Percentiles rank a stretch among this genome's conserved stretches.
Conservation (phyloP, 441 rosid genomes). For the Macaranga tanarius region DNA sequence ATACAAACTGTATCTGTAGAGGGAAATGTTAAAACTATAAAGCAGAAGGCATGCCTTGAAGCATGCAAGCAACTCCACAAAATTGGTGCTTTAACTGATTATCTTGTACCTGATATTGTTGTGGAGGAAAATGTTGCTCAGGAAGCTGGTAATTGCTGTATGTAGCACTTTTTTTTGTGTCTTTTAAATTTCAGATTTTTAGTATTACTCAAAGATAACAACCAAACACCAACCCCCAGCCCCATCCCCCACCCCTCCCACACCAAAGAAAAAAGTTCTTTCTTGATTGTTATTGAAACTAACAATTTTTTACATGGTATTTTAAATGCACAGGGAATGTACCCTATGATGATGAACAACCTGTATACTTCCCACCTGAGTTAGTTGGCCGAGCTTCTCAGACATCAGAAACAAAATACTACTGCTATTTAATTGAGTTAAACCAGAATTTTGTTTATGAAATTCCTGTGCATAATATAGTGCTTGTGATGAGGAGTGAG, state of each 20-base stretch:
- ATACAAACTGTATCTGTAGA: constrained; percentile 39
- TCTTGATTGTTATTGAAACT: neutral
- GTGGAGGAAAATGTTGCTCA: constrained; percentile 48
- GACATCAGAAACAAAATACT: constrained; percentile 32
- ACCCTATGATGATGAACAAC: constrained; percentile 52
- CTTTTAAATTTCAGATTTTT: too few species aligned
- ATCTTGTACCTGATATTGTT: constrained; percentile 79
- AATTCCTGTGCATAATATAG: constrained; percentile 41
- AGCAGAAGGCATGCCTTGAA: constrained; percentile 78
- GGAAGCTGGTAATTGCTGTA: constrained; percentile 39
- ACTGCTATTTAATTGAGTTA: constrained; percentile 60
- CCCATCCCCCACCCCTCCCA: too few species aligned
- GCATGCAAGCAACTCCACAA: constrained; percentile 77
- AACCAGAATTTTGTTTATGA: constrained; percentile 39
- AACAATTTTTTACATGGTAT: neutral
- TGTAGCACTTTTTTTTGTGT: neutral
- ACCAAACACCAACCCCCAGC: too few species aligned
- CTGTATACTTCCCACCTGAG: constrained; percentile 71
- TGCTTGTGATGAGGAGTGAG: constrained; percentile 53
- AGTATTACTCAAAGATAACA: too few species aligned
- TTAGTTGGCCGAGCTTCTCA: constrained; percentile 39
- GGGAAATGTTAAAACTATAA: constrained; percentile 45
- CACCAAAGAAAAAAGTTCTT: too few species aligned
- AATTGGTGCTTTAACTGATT: constrained; percentile 73
- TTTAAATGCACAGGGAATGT: constrained; percentile 43